phyloP scores from a whole-genome alignment of 75 land plant species.

The Cupressus sempervirens region DNA sequence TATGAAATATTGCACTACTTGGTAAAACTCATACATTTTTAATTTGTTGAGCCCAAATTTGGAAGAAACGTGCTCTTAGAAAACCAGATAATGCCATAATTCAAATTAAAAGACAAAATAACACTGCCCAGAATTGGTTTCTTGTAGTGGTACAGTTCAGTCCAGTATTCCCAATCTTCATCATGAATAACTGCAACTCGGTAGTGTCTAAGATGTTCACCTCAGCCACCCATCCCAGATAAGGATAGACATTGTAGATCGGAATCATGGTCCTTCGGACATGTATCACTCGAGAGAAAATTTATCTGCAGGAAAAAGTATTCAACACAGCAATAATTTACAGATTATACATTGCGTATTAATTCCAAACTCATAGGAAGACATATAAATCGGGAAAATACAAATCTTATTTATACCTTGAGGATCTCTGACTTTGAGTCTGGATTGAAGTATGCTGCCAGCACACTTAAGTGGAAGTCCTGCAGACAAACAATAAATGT shows the following conservation, averaged over 20 bases:
- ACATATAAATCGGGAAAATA: not conserved
- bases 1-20: not conserved
- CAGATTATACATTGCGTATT: not conserved
- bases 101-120: not conserved
- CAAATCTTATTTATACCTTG: slow-evolving; percentile 44
- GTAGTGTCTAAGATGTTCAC: not conserved
- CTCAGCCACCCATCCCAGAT: slow-evolving; percentile 14
- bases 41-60: not conserved
- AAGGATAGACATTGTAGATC: slow-evolving; percentile 9
- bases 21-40: not conserved
- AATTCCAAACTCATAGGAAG: not conserved
- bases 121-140: not conserved
- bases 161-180: not conserved
- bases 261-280: not conserved
- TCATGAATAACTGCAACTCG: not conserved
- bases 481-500: slow-evolving; percentile 16
- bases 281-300: slow-evolving; percentile 10
- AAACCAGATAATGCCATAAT: not conserved
- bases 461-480: slow-evolving; percentile 82
- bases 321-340: not conserved
- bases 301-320: slow-evolving; percentile 10
- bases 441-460: slow-evolving; percentile 74
- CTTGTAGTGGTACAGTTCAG: not conserved
- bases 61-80: not conserved
- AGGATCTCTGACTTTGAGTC: slow-evolving; percentile 75